A percentile compares a stretch with the other conserved stretches of the same genome.
Conservation (phyloP, 2,329 filamentous ascomycete genomes). For the Calonectria naviculata region DNA sequence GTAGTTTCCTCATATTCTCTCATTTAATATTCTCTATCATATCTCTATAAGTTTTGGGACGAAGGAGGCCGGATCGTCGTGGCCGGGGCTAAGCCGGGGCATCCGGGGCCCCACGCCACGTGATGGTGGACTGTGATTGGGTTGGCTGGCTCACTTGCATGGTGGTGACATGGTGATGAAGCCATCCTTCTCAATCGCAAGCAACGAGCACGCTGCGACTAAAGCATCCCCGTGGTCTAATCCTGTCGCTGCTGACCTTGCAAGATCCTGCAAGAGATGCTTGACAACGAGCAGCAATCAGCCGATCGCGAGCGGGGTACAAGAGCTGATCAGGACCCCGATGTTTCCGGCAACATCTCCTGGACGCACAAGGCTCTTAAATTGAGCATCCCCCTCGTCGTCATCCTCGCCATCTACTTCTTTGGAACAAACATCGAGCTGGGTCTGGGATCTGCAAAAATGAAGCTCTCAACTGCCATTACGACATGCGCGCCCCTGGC, state of each 20-base stretch:
- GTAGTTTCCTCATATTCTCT: background rate
- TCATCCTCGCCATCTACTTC: conserved; percentile 29
- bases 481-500: conserved; percentile 30
- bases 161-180: background rate
- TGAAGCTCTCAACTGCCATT: conserved; percentile 31
- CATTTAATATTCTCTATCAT: background rate
- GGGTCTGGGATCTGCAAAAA: conserved; percentile 17
- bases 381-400: conserved; percentile 27
- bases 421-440: conserved; percentile 26
- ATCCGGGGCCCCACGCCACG: conserved; percentile 11
- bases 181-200: background rate
- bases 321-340: background rate
- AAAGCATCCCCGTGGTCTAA: background rate
- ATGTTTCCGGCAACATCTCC: background rate
- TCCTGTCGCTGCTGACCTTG: background rate
- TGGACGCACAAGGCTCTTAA: conserved; percentile 28
- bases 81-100: background rate
- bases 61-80: background rate
- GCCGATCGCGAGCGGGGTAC: conserved; percentile 7
- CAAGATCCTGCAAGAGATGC: conserved; percentile 11
- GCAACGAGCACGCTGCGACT: background rate
- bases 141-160: conserved; percentile 5
- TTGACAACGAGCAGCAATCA: background rate
- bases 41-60: background rate
- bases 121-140: conserved; percentile 11